Evolutionary conservation across 2,329 filamentous ascomycete genomes (phyloP), one percentile per base, ranked within the genome.

Genomic region (Penicillium sp.): DNA sequence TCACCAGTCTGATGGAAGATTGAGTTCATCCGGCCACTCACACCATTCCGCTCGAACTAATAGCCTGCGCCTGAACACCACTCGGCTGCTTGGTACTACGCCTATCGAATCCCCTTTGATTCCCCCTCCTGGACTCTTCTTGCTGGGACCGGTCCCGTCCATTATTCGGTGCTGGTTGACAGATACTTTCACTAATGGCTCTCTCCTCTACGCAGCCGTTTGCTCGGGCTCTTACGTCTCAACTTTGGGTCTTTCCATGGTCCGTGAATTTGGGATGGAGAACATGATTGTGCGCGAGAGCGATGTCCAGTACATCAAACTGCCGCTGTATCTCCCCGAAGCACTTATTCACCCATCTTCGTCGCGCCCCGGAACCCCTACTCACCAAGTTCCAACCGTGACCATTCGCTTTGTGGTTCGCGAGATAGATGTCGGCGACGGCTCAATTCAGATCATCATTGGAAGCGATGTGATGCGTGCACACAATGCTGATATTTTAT

Each of bases 91-190:
- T 63, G 80, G 82, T 54, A 80, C 80, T 25, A 83, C 86, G 47
- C 82, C 86, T 37, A 83, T 86, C 52, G 84, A 86, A 55, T 90
- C 88, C 32, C 86, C 90, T 12, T 86, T 90, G 52, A 84, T 87
- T 32, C 88, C 93, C 40, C 90, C 92, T 18, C 90, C 91, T 35
- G 90, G 91, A 9, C 80, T 97, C 55, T 91, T 91, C 69, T 83
- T 96, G 50, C 80, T 97, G 16, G 91, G 93, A 13, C 88, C 92
- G 7, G 91, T 96, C 6, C 94, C 94, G 6, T 90, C 91, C 31
- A 96, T 99, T 62, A 90, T 97, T 54, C 88, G 94, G 58, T 99
- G 94, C 77, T 97, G 94, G 92, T 80, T 97, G 64, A 93, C 90
- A 27, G 88, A 87, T 35, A 87, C 90, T 66, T 97, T 96, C 75